A percentile compares a stretch with the other conserved stretches of the same genome.
Conservation (phyloP, 768 basidiomycete genomes). For the Collybia mongolica region DNA sequence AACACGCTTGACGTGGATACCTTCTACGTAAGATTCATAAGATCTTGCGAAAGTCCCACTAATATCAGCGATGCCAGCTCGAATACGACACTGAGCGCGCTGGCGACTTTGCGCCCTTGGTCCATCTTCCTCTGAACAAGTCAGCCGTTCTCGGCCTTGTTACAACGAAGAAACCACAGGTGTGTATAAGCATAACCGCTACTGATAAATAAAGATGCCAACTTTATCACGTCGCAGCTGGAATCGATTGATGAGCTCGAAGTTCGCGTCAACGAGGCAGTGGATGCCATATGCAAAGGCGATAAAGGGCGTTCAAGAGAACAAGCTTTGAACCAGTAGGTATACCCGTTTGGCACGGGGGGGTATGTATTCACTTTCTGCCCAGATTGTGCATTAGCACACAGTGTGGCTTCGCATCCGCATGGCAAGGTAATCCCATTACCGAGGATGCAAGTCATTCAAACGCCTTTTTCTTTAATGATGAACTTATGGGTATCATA, state of each 20-base stretch:
- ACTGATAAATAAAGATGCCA: background rate
- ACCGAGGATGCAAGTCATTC: slow-evolving; percentile 36
- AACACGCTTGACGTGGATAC: slow-evolving; percentile 53
- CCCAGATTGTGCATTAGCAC: slow-evolving; percentile 49
- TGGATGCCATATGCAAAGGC: slow-evolving; percentile 42
- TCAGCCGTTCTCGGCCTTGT: slow-evolving; percentile 45
- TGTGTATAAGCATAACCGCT: slow-evolving; percentile 6
- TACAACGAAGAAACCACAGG: slow-evolving; percentile 43
- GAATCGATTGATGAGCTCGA: slow-evolving; percentile 47
- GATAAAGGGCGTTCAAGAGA: slow-evolving; percentile 39
- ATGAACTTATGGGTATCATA: background rate
- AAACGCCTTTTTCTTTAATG: background rate
- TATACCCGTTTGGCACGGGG: slow-evolving; percentile 4
- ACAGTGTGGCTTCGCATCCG: slow-evolving; percentile 60
- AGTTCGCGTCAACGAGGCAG: slow-evolving; percentile 50
- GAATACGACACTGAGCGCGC: slow-evolving; percentile 61
- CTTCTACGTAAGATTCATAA: slow-evolving; percentile 34
- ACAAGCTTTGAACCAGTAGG: slow-evolving; percentile 50
- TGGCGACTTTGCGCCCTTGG: slow-evolving; percentile 54
- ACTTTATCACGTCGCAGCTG: slow-evolving; percentile 26
- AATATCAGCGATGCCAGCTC: slow-evolving; percentile 31
- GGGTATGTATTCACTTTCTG: slow-evolving; percentile 1
- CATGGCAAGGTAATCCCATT: slow-evolving; percentile 52
- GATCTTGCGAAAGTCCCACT: background rate
- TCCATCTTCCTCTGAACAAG: slow-evolving; percentile 42